Percentiles rank a stretch among this genome's conserved stretches.
These are phyloP conservation scores for Trichoderma guizhouense DNA, from an alignment of 2,329 filamentous ascomycete species.

Conservation along the genomic window DNA sequence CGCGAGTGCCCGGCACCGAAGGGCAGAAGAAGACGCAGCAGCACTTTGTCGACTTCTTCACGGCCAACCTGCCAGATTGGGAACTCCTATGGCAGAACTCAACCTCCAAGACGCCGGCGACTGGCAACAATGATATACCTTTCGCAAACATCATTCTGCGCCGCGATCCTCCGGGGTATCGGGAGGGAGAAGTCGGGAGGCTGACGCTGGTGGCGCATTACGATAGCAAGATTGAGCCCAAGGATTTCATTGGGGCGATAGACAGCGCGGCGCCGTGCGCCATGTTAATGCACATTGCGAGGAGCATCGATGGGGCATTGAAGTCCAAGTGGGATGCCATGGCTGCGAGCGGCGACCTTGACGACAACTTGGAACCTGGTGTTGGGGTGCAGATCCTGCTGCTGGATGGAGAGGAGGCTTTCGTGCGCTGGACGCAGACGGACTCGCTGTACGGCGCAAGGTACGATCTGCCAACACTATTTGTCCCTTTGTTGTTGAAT, in stretches of 20 bases:
- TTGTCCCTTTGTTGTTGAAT: not conserved
- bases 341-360: constrained; percentile 54
- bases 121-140: constrained; percentile 66
- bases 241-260: constrained; percentile 88
- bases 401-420: constrained; percentile 93
- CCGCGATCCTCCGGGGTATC: constrained; percentile 81
- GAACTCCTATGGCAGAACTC: constrained; percentile 81
- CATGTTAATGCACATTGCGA: constrained; percentile 82
- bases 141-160: constrained; percentile 86
- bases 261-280: constrained; percentile 95
- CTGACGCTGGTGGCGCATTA: constrained; percentile 92
- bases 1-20: constrained; percentile 82
- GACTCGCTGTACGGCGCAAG: constrained; percentile 89
- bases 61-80: constrained; percentile 72
- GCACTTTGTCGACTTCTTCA: constrained; percentile 84
- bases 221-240: constrained; percentile 75
- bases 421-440: constrained; percentile 69
- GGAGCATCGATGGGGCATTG: constrained; percentile 74
- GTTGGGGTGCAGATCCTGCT: constrained; percentile 86
- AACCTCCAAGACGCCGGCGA: constrained; percentile 76
- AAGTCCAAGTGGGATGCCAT: constrained; percentile 78
- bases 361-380: constrained; percentile 63
- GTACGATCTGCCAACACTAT: constrained; percentile 38
- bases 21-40: constrained; percentile 69
- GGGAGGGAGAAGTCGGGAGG: constrained; percentile 69